These are phyloP conservation scores for Trametopsis cervina DNA, from an alignment of 768 basidiomycete genomes.

Conservation along the genomic window DNA sequence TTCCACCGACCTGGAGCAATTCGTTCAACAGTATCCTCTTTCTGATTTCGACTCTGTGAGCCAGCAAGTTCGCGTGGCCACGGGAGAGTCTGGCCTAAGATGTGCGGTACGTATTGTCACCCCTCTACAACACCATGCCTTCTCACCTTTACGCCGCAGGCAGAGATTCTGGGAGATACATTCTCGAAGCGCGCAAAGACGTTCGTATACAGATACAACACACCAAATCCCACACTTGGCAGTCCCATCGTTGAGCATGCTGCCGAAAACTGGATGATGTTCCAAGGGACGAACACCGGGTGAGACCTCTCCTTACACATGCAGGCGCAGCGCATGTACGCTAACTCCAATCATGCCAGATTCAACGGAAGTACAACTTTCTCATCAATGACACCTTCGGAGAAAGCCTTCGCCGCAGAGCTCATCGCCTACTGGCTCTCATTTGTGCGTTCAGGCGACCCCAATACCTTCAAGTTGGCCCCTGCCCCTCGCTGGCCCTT, in stretches of 20 bases:
- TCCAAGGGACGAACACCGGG: constrained; percentile 55
- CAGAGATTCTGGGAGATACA: constrained; percentile 38
- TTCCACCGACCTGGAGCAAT: constrained; percentile 29
- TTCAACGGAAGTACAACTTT: constrained; percentile 49
- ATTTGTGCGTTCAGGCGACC: constrained; percentile 50
- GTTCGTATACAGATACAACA: constrained; percentile 57
- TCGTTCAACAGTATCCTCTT: constrained; percentile 36
- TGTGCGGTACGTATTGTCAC: constrained; percentile 46
- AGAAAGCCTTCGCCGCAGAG: constrained; percentile 48
- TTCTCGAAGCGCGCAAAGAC: constrained; percentile 29
- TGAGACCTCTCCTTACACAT: too few relatives aligned
- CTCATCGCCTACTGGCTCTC: constrained; percentile 62
- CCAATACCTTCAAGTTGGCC: constrained; percentile 47
- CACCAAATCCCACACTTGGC: constrained; percentile 38
- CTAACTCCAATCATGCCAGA: too few relatives aligned
- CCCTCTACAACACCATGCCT: too few relatives aligned
- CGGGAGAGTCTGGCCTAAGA: constrained; percentile 42
- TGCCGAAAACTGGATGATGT: constrained; percentile 68
- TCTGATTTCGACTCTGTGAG: constrained; percentile 35
- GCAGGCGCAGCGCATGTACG: too few relatives aligned
- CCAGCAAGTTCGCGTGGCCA: constrained; percentile 38
- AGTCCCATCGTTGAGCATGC: constrained; percentile 37
- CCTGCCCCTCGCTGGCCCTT: constrained; percentile 44
- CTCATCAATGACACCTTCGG: constrained; percentile 35
- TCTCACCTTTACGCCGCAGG: too few relatives aligned